Percentiles rank a stretch among this genome's conserved stretches.
Conservation (phyloP, 352 stramenopile species). For the Globisporangium recalcitrans region DNA sequence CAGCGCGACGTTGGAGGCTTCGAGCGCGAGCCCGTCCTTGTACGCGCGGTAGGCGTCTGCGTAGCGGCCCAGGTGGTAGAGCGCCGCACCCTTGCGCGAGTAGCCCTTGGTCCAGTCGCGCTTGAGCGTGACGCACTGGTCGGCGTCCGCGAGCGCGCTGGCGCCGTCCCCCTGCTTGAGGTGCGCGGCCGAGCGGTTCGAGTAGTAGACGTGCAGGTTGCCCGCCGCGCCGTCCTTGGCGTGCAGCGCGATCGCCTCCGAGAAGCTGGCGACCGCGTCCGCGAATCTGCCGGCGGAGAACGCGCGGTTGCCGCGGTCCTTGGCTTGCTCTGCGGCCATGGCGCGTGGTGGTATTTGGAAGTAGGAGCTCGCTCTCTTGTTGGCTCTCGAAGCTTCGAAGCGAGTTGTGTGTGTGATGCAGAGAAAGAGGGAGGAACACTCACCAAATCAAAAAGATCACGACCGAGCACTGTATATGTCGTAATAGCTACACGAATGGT, state of each 20-base stretch:
- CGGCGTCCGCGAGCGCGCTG: conserved; percentile 69
- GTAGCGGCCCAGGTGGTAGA: conserved; percentile 61
- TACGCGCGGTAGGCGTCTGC: conserved; percentile 73
- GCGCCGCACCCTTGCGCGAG: conserved; percentile 73
- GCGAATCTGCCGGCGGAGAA: conserved; percentile 67
- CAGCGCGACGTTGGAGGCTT: conserved; percentile 59
- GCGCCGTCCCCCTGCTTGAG: conserved; percentile 71
- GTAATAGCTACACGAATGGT: too few species aligned
- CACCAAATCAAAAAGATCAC: too few species aligned
- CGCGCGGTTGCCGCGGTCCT: conserved; percentile 78
- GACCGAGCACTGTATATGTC: too few species aligned
- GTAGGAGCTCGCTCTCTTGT: not conserved
- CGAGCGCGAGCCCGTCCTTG: conserved; percentile 63
- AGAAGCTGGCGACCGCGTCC: conserved; percentile 68
- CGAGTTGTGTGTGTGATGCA: not conserved
- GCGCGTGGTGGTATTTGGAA: not conserved
- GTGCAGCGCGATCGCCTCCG: conserved; percentile 72
- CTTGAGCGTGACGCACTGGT: conserved; percentile 71
- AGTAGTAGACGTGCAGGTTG: conserved; percentile 69
- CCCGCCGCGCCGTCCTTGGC: conserved; percentile 20
- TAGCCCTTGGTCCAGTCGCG: conserved; percentile 85
- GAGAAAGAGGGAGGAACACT: too few species aligned
- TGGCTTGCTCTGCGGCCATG: conserved; percentile 85
- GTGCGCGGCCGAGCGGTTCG: conserved; percentile 81
- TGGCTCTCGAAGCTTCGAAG: conserved; percentile 14